Percentiles rank a stretch among this genome's conserved stretches.
These are phyloP conservation scores for Cryptococcus sp. DNA, from an alignment of 1,284 basidiomycete species.

Conservation along the genomic window DNA sequence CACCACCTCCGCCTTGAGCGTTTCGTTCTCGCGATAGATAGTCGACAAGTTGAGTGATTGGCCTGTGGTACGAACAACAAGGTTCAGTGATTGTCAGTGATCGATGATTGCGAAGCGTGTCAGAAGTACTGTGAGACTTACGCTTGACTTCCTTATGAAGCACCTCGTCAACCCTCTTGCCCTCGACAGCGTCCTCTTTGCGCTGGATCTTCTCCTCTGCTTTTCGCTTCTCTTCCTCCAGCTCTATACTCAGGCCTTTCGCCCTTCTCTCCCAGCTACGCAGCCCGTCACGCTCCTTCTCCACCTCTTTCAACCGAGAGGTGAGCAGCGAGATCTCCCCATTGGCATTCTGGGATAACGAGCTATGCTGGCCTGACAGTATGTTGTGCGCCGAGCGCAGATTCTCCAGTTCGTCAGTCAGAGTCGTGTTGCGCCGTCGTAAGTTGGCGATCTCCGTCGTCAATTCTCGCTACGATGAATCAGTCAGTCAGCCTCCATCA, in stretches of 20 bases:
- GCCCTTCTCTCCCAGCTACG: slow-evolving; percentile 41
- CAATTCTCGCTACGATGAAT: slow-evolving; percentile 10
- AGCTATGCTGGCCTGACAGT: slow-evolving; percentile 20
- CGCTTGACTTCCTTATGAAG: slow-evolving; percentile 43
- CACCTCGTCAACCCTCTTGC: slow-evolving; percentile 30
- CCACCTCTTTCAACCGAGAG: slow-evolving; percentile 31
- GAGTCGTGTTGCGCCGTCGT: slow-evolving; percentile 5
- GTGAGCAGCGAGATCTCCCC: slow-evolving; percentile 30
- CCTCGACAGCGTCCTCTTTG: slow-evolving; percentile 22
- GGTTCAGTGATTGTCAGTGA: background rate
- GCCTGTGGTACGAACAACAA: slow-evolving; percentile 22
- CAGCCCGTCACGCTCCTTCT: slow-evolving; percentile 33
- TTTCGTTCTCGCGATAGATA: slow-evolving; percentile 35
- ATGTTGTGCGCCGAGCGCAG: slow-evolving; percentile 24
- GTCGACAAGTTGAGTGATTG: slow-evolving; percentile 41
- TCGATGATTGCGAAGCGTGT: background rate
- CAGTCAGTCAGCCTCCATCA: background rate
- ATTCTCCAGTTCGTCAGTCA: slow-evolving; percentile 14
- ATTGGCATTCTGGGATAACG: slow-evolving; percentile 15
- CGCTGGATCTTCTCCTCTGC: slow-evolving; percentile 23
- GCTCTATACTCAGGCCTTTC: slow-evolving; percentile 39
- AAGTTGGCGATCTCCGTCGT: slow-evolving; percentile 11
- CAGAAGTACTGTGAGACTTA: slow-evolving; percentile 23
- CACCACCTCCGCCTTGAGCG: slow-evolving; percentile 38
- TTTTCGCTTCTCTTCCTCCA: slow-evolving; percentile 44